phyloP scores from a whole-genome alignment of 2,329 filamentous ascomycete genomes.

The Penicillium brevicompactum region DNA sequence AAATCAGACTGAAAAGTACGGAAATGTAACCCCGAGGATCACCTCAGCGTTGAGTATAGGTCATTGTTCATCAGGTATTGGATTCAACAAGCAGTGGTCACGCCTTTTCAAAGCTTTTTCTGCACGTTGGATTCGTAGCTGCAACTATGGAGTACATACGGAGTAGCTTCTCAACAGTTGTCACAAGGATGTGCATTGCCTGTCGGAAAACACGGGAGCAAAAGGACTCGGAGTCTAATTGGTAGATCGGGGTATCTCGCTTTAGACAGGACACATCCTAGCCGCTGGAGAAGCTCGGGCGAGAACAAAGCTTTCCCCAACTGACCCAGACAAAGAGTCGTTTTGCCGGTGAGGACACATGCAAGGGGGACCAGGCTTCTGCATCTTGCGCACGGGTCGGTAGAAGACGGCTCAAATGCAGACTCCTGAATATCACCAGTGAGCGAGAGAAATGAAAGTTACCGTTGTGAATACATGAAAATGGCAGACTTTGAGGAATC shows the following conservation, averaged over 20 bases:
- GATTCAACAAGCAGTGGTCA: neutral
- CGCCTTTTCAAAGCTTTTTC: neutral
- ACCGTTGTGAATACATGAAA: no score
- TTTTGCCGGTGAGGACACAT: slow-evolving; percentile 12
- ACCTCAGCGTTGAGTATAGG: neutral
- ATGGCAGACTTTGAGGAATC: neutral
- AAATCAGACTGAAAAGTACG: neutral
- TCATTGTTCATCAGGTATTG: neutral
- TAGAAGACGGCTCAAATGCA: slow-evolving; percentile 3
- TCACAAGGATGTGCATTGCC: slow-evolving; percentile 1
- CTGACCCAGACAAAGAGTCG: slow-evolving; percentile 5
- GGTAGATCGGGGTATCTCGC: neutral
- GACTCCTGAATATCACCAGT: slow-evolving; percentile 12
- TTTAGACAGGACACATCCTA: neutral
- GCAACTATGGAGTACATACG: neutral
- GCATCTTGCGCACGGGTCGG: slow-evolving; percentile 17
- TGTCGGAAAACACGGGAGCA: neutral
- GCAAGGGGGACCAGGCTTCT: slow-evolving; percentile 18
- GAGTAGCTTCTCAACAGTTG: neutral
- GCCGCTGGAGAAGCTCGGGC: neutral
- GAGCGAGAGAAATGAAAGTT: neutral
- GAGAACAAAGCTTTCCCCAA: slow-evolving; percentile 10
- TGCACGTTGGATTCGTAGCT: neutral
- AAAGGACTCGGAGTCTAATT: neutral
- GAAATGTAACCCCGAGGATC: neutral